Base-by-base conservation (phyloP, 345 rosid genomes). In the Hibiscus trionum region DNA sequence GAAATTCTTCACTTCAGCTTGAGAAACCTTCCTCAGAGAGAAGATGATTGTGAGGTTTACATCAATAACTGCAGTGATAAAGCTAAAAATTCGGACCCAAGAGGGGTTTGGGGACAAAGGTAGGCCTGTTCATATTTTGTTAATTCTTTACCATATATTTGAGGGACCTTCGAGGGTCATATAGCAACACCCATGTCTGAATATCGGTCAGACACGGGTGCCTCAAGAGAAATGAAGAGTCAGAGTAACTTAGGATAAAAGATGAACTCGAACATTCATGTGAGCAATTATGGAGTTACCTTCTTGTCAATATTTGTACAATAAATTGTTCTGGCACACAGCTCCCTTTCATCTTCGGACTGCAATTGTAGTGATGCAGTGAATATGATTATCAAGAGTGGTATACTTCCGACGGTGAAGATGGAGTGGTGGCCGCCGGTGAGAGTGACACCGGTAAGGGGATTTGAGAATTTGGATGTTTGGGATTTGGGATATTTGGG, bases 341-440 rank as follows among this genome's bases (percentile, higher is more conserved):
- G 90, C 83, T 93, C 96, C 72, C 96, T 86, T 80, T 93, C 98
- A 83, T 93, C 90, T 75, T 93, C 95, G 56, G 96, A 90, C 98
- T 93, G 95, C 78, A 87, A 66, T 66, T 71, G 64, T 31, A n/a
- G n/a, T n/a, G n/a, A n/a, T n/a, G n/a, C n/a, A 71, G 27, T 68
- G 50, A 60, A 24, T 10, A 60, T 15, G 11, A 46, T 71, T 27
- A 46, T 46, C 53, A 47, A n/a, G 14, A 60, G 44, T 9, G 9
- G n/a, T n/a, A n/a, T n/a, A n/a, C n/a, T n/a, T n/a, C n/a, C n/a
- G n/a, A n/a, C n/a, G n/a, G n/a, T n/a, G n/a, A n/a, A n/a, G n/a
- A n/a, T n/a, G n/a, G n/a, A n/a, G n/a, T n/a, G n/a, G n/a, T n/a
- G n/a, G n/a, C n/a, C n/a, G n/a, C n/a, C n/a, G n/a, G n/a, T n/a